Evolutionary conservation across 208 protist species (phyloP), one percentile per base, ranked within the genome.

Genomic region (Leishmania mexicana): DNA sequence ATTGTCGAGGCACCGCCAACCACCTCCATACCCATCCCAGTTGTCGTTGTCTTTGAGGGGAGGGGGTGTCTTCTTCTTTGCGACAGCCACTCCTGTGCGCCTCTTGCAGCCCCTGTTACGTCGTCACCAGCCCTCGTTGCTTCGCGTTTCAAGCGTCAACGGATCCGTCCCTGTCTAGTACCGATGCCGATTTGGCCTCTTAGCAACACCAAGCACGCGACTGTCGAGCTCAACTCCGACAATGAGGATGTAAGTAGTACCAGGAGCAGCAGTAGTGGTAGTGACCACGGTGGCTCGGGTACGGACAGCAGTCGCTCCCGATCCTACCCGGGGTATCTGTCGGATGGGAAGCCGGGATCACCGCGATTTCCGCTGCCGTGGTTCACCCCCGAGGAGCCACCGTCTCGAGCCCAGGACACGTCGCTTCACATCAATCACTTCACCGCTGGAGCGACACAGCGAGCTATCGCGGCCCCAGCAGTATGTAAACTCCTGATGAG

Each of bases 161-260:
- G 40, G 17, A n/a, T 49, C 21, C 38, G 38, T 72, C 49, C 21
- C 24, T 47, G 17, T 17, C 40, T 47, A 21, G 51, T 8, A 35
- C 13, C 31, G 51, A 85, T 85, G 82, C 78, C 74, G 15, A 35
- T 80, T 28, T 85, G 82, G 82, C 31, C 60, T 31, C 74, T 75
- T 10, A 70, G 65, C 64, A 38, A 64, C 11, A 49, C 78, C 5
- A 79, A 62, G 17, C 78, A 64, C 1, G 13, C 40, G 40, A 45
- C 78, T n/a, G 73, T 85, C 6, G 78, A 85, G 73, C 78, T 85
- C 31, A 45, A 71, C 54, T 85, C 82, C 8, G 78, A 82, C 45
- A 73, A 82, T 28, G 79, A 81, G 49, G 74, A 78, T 62, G 38
- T 54, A 8, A 54, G 70, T 45, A 79, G 62, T 28, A 85, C 78